Evolutionary conservation across 768 basidiomycete species (phyloP).

Genomic region (Auricularia auricula-judae): DNA sequence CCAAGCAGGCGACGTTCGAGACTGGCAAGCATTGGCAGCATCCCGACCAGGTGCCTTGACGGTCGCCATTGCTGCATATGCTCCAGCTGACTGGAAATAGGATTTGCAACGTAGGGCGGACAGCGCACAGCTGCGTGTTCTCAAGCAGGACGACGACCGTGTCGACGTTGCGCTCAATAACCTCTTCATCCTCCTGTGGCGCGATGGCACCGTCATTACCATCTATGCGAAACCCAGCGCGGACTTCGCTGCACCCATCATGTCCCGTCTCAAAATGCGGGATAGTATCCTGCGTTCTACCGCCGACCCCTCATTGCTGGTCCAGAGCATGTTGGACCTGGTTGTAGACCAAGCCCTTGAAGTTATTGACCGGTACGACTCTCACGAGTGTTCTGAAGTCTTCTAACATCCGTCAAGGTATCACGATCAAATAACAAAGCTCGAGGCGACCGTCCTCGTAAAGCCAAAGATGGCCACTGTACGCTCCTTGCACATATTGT

Average conservation of each 20-base stretch:
- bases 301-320: constrained; percentile 55
- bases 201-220: constrained; percentile 58
- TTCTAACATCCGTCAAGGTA: constrained; percentile 20
- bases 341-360: constrained; percentile 61
- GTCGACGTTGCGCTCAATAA: constrained; percentile 50
- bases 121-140: constrained; percentile 18
- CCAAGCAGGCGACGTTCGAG: background rate
- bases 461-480: constrained; percentile 54
- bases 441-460: constrained; percentile 49
- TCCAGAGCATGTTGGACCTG: constrained; percentile 57
- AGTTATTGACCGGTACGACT: constrained; percentile 32
- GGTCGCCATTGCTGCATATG: background rate
- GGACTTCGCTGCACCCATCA: constrained; percentile 44
- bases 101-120: background rate
- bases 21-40: background rate
- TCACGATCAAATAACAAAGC: constrained; percentile 47
- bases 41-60: background rate
- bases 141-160: constrained; percentile 39
- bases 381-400: background rate
- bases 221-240: constrained; percentile 37
- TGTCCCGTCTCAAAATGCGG: constrained; percentile 41
- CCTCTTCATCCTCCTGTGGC: constrained; percentile 56
- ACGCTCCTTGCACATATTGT: constrained; percentile 54
- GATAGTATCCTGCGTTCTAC: constrained; percentile 52
- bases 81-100: background rate